phyloP scores from a whole-genome alignment of 2,329 filamentous ascomycete species.

The Aspergillus pseudoterreus region DNA sequence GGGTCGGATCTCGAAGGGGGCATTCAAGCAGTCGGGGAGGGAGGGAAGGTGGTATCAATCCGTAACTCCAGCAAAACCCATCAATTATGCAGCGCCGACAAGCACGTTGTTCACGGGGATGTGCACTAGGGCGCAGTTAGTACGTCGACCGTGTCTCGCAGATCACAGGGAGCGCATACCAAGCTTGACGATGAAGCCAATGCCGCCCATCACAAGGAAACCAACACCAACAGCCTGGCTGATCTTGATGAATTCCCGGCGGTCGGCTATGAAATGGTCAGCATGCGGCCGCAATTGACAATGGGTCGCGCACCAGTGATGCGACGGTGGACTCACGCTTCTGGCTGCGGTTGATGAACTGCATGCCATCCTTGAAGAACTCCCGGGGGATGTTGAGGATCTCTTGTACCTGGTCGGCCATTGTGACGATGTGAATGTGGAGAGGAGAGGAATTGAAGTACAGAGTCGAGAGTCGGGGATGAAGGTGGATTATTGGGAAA shows the following conservation, averaged over 20 bases:
- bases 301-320: neutral
- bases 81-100: constrained; percentile 42
- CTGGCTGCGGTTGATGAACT: constrained; percentile 21
- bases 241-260: constrained; percentile 59
- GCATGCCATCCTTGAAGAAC: constrained; percentile 19
- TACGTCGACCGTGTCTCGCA: neutral
- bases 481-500: neutral
- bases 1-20: neutral
- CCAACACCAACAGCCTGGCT: constrained; percentile 58
- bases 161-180: constrained; percentile 39
- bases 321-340: constrained; percentile 16
- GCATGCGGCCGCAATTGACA: constrained; percentile 5
- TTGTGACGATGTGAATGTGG: constrained; percentile 6
- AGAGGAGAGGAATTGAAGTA: neutral
- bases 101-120: constrained; percentile 51
- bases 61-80: neutral
- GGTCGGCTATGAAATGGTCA: constrained; percentile 45
- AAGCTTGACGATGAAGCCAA: constrained; percentile 59
- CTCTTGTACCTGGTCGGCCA: constrained; percentile 22
- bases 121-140: constrained; percentile 38
- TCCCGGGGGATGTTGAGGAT: constrained; percentile 22
- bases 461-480: neutral
- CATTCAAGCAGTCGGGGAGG: neutral
- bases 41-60: constrained; percentile 1
- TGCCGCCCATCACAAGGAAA: constrained; percentile 56